Evolutionary conservation across 164 flowering plant species (phyloP), one percentile per base, ranked within the genome.

Genomic region (Malania oleifera): DNA sequence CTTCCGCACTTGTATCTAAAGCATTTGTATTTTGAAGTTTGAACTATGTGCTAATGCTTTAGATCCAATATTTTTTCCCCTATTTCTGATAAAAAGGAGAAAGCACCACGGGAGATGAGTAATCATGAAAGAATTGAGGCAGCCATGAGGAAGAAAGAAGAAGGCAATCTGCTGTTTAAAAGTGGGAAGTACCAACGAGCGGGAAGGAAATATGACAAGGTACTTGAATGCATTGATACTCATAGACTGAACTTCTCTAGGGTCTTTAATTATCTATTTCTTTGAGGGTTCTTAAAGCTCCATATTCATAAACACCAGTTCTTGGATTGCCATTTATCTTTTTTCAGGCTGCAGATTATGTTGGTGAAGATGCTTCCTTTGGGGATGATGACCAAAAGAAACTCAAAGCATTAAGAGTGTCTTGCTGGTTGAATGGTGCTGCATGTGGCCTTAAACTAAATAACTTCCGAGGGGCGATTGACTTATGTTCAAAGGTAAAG

Each of bases 351-450:
- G 73, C 62, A 5, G 78, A 77, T 9, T 85, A 72, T 64, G 66
- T 83, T 40, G 57, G 64, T 57, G 82, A 81, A 59, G 87, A 81
- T 59, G 75, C 54, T 28, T 20, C 65, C 25, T 80, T 74, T 61
- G 66, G 56, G 19, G 84, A 77, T 69, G 81, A 70, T 39, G 82
- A 76, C 47, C 65, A 66, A 54, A 83, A 73, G 65, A 67, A 67
- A 15, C 75, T 65, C 0, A 76, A 80, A 52, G 63, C 75, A 38
- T 68, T 84, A 35, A 77, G 78, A 74, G 76, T 83, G 12, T 75
- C 85, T 49, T 81, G 89, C 72, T 82, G 87, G 87, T 67, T 83
- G 65, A 87, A 87, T 69, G 67, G 67, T 71, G 89, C 91, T 40
- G 95, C 91, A 25, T 82, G 89, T 68, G 54, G 77, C 63, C 81